Evolutionary conservation across 1,284 basidiomycete genomes (phyloP), one percentile per base, ranked within the genome.

Genomic region (Ustilago shanxiensis): DNA sequence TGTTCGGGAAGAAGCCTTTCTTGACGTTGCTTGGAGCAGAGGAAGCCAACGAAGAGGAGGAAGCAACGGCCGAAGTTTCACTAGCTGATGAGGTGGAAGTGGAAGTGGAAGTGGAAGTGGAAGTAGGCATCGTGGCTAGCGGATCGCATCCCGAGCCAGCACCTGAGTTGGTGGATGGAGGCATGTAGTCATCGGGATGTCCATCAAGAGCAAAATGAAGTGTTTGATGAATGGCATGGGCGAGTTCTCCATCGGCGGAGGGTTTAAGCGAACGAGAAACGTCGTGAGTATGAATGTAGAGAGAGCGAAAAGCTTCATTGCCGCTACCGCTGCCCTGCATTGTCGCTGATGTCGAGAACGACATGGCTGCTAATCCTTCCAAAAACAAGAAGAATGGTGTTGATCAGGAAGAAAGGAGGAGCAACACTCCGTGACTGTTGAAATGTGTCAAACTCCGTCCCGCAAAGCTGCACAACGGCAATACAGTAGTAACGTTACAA

Each of bases 151-250:
- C 74, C 0, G 51, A 54, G 1, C 49, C 64, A 53, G 60, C 60
- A n/a, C 65, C 60, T 24, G 56, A 56, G 29, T 72, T 66, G 59
- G 71, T 3, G 14, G 52, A 53, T 3, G 60, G 24, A 2, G 67
- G 64, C 0, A 60, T 76, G 64, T 77, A 83, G 56, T 82, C 81
- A 20, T 82, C 77, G 24, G 72, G 69, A 51, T 81, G 65, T 9
- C 79, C 82, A 59, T 83, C 82, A 26, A 83, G 77, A 11, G 82
- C 76, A 53, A 77, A 82, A 60, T 83, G 82, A 5, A 83, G 71
- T 11, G 82, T 83, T 41, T 83, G 79, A 54, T 83, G 82, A n/a
- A 83, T 62, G 2, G 82, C 80, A 37, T 83, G 72, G 0, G 82
- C 78, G 26, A 83, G 61, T 44, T 82, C 80, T 57, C 82, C 82